phyloP scores from a whole-genome alignment of 441 rosid genomes.

The Hypseocharis bilobata region DNA sequence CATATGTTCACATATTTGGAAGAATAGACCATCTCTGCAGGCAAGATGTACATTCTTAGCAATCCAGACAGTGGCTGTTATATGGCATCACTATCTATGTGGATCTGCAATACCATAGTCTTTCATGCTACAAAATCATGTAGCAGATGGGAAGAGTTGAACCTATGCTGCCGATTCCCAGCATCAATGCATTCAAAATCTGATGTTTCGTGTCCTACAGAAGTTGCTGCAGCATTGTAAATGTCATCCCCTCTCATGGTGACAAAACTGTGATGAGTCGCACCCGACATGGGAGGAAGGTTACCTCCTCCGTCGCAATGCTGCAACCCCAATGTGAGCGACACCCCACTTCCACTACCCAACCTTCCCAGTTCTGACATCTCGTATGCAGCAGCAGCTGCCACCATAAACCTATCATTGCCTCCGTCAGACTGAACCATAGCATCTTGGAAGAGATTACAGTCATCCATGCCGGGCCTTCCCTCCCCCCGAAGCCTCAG shows the following conservation, averaged over 20 bases:
- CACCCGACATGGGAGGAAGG: constrained; percentile 22
- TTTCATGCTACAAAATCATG: constrained; percentile 65
- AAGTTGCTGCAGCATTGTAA: constrained; percentile 23
- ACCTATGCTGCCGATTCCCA: constrained; percentile 53
- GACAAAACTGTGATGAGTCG: constrained; percentile 30
- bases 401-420: too few species aligned
- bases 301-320: constrained; percentile 29
- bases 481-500: constrained; percentile 21
- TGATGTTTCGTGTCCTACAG: constrained; percentile 35
- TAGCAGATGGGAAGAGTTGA: constrained; percentile 45
- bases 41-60: constrained; percentile 7
- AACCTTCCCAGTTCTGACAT: constrained; percentile 28
- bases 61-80: constrained; percentile 7
- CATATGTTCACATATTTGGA: constrained; percentile 7
- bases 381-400: constrained; percentile 29
- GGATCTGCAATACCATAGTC: too few species aligned
- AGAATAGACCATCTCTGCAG: constrained; percentile 13
- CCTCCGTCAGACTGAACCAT: too few species aligned
- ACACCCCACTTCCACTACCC: constrained; percentile 30
- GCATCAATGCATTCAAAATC: constrained; percentile 49
- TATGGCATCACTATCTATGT: constrained; percentile 5
- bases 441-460: constrained; percentile 30
- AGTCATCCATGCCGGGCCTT: constrained; percentile 17
- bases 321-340: constrained; percentile 44
- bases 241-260: constrained; percentile 46